phyloP scores from a whole-genome alignment of 2,329 filamentous ascomycete genomes.

The Leptographium lundbergii region DNA sequence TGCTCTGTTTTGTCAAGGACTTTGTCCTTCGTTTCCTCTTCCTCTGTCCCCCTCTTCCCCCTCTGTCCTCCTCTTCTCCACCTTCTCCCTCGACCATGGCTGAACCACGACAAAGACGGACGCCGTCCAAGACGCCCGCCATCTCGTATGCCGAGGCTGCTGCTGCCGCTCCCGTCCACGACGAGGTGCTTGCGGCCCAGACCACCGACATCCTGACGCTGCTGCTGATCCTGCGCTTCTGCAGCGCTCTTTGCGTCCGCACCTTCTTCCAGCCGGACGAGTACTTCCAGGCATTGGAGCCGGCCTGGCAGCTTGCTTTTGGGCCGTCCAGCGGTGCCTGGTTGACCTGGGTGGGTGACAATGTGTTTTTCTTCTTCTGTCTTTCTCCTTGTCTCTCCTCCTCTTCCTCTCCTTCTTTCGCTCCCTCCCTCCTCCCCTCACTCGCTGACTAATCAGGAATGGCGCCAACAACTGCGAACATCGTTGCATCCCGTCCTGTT shows the following conservation, averaged over 20 bases:
- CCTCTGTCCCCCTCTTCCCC: neutral
- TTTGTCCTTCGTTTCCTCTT: too few species aligned
- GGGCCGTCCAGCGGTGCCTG: constrained; percentile 67
- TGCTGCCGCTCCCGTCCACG: constrained; percentile 9
- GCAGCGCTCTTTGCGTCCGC: constrained; percentile 64
- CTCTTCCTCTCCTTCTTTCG: neutral
- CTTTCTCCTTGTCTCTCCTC: neutral
- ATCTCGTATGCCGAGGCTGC: neutral
- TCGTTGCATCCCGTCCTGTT: constrained; percentile 88
- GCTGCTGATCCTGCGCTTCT: constrained; percentile 57
- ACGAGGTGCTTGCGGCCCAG: constrained; percentile 19
- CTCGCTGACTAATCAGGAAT: constrained; percentile 54
- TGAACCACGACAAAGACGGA: neutral
- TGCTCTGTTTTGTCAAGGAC: too few species aligned
- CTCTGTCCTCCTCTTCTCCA: too few species aligned
- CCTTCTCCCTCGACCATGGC: too few species aligned
- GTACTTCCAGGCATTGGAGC: constrained; percentile 91
- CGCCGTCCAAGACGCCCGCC: neutral
- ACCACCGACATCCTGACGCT: constrained; percentile 22
- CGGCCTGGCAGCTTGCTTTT: constrained; percentile 83
- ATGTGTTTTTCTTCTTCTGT: too few species aligned
- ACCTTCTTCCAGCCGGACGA: constrained; percentile 99
- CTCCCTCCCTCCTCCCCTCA: neutral
- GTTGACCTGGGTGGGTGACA: constrained; percentile 78
- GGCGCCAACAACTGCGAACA: constrained; percentile 74